Percentiles rank a stretch among this genome's conserved stretches.
These are phyloP conservation scores for Parmales sp. DNA, from an alignment of 108 stramenopile genomes.

Conservation along the genomic window DNA sequence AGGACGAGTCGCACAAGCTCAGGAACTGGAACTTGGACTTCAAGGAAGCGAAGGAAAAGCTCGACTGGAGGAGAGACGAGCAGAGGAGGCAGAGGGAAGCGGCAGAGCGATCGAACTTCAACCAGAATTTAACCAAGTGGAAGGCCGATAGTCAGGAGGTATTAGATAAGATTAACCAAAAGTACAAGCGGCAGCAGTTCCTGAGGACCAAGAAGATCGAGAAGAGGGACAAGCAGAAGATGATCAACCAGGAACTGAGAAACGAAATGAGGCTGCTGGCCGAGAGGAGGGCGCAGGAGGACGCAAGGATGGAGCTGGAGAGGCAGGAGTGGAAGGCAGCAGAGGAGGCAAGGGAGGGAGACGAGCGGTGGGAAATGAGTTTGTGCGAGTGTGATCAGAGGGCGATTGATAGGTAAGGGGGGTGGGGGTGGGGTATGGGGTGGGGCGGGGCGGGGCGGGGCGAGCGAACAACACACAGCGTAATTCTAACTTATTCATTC, in stretches of 20 bases:
- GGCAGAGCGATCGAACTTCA: neutral
- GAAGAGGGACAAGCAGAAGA: neutral
- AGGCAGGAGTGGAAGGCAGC: neutral
- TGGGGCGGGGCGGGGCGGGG: too few relatives aligned
- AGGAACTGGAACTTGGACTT: neutral
- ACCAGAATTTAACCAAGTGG: neutral
- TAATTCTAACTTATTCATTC: too few relatives aligned
- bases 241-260: neutral
- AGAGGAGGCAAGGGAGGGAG: neutral
- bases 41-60: neutral
- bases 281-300: neutral
- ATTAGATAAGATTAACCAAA: neutral
- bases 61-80: constrained; percentile 7
- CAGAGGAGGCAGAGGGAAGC: constrained; percentile 12
- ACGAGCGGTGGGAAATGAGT: neutral
- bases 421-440: too few relatives aligned
- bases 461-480: too few relatives aligned
- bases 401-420: too few relatives aligned
- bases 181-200: neutral
- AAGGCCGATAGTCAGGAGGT: neutral
- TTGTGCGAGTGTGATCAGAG: neutral
- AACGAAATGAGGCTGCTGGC: neutral
- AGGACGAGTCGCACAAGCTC: neutral
- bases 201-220: neutral
- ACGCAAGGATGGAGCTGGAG: neutral